These are phyloP conservation scores for Liquidambar formosana DNA, from an alignment of 164 flowering plant species.

Conservation along the genomic window DNA sequence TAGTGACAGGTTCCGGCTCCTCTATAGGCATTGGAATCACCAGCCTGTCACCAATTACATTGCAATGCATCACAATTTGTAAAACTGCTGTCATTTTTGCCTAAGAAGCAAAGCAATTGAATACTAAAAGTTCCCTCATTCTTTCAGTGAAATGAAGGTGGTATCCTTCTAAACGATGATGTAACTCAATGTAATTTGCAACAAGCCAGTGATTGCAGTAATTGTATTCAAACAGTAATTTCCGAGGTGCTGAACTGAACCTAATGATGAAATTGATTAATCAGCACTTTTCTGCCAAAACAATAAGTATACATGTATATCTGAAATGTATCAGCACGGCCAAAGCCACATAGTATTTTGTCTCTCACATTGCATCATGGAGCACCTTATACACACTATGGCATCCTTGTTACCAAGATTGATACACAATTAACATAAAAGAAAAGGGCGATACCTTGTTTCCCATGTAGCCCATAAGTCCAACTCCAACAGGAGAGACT, in stretches of 20 bases:
- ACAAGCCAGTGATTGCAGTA: not conserved
- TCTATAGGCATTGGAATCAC: not conserved
- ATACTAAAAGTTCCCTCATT: not conserved
- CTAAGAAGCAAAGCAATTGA: not conserved
- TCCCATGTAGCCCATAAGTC: slow-evolving; percentile 99
- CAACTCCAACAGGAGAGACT: slow-evolving; percentile 95
- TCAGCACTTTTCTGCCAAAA: not conserved
- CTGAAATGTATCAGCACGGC: no score
- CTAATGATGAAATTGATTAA: not conserved
- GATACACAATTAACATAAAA: not conserved
- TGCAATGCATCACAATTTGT: not conserved
- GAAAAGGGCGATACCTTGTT: slow-evolving; percentile 68
- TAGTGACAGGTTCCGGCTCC: not conserved
- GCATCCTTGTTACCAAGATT: not conserved
- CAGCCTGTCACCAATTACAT: not conserved
- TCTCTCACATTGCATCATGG: not conserved
- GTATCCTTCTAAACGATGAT: not conserved
- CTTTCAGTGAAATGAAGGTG: not conserved
- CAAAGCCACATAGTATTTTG: not conserved
- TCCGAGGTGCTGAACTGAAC: not conserved
- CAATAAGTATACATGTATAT: not conserved
- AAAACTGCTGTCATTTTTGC: not conserved
- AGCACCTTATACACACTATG: not conserved
- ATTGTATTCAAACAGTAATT: not conserved
- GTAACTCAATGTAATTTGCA: not conserved